Base-by-base conservation (phyloP, 2,329 filamentous ascomycete species). In the Calonectria honghensis region DNA sequence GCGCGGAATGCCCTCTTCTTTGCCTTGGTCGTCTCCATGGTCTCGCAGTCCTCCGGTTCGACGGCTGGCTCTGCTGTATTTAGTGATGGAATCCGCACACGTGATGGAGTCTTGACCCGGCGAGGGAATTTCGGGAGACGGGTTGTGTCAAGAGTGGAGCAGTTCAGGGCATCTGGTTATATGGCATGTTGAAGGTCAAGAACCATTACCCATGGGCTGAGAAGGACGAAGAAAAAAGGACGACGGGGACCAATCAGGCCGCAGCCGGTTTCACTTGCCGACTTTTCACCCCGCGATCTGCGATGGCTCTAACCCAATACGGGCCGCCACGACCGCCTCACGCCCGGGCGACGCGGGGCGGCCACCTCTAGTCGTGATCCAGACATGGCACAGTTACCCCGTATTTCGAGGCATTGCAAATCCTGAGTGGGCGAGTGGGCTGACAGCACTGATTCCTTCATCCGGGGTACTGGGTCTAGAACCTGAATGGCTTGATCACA, bases 1-100 rank as follows among this genome's bases (percentile, higher is more conserved):
- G 79, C 79, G 4, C 79, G 68, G 2, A 79, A 77, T 1, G 77
- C 77, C 10, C 79, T 66, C 37, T 79, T 81, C 32, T 79, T 78
- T 0, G 72, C 11, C 50, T 80, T 79, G 11, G 69, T 71, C 0
- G 64, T 4, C 3, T 77, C 67, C 76, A 80, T 64, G 20, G 11
- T 64, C 13, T 35, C 27, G 37, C 27, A 29, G 50, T 16, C n/a
- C 50, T 41, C 2, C 24, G 18, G 24, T 48, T 48, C n/a, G 41
- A 20, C 61, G 32, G 20, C 61, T 65, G 41, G 27, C 16, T 24
- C 27, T 32, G 41, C n/a, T 29, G 39, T 35, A 20, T 65, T 35
- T 10, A 50, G 61, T 24, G 24, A 24, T 41, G 31, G 27, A 48
- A 45, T 18, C 32, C 16, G 29, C 29, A 59, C 52, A 61, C 57